Evolutionary conservation across 371 early-diverging fungal genomes (phyloP).

Genomic region (Mucor ambiguus): DNA sequence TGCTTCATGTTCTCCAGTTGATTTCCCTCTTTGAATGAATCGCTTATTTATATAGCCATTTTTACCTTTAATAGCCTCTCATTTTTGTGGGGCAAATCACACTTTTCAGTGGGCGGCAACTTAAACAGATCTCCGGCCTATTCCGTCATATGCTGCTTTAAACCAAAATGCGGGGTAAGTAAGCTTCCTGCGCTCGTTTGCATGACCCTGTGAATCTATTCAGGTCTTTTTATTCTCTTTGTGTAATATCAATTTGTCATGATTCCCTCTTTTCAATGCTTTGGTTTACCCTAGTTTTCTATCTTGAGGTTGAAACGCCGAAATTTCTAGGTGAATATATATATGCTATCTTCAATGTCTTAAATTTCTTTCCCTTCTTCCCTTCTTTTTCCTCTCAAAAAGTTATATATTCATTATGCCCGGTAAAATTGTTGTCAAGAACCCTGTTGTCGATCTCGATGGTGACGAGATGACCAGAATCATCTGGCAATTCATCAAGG

Average conservation of each 20-base stretch:
- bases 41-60: constrained; percentile 20
- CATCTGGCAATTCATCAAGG: constrained; percentile 93
- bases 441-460: constrained; percentile 93
- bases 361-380: constrained; percentile 4
- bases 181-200: constrained; percentile 3
- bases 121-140: constrained; percentile 20
- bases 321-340: not conserved
- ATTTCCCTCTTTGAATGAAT: not conserved
- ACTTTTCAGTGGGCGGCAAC: not conserved
- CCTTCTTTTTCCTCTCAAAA: constrained; percentile 2
- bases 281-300: constrained; percentile 8
- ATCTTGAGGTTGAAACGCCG: not conserved
- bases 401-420: constrained; percentile 12
- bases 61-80: not conserved
- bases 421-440: constrained; percentile 68
- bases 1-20: not conserved
- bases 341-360: not conserved
- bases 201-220: constrained; percentile 11
- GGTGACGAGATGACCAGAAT: constrained; percentile 98
- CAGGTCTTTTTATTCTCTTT: not conserved
- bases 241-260: constrained; percentile 21
- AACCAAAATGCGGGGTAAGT: constrained; percentile 18
- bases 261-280: not conserved
- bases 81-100: constrained; percentile 2
- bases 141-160: constrained; percentile 12